Evolutionary conservation across 2,329 filamentous ascomycete genomes (phyloP), one percentile per base, ranked within the genome.

Genomic region (Claviceps monticola): DNA sequence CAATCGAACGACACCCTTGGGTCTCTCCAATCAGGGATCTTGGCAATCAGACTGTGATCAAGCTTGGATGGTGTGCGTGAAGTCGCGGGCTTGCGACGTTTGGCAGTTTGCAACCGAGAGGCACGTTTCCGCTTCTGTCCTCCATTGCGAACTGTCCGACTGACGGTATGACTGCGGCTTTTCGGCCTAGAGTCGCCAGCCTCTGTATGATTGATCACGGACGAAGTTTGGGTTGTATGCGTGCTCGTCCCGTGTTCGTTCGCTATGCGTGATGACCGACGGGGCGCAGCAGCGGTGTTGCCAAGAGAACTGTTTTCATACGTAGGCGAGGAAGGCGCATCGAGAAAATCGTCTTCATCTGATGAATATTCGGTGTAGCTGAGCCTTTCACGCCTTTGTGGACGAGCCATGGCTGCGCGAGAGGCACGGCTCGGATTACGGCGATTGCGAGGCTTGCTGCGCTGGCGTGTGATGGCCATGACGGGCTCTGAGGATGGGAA

Each of bases 1-100:
- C 88, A 74, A 46, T 82, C 75, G 58, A 88, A 86, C 1, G 84
- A 81, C 21, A 88, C 63, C 36, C 63, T 62, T 2, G 66, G 72
- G 21, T 71, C 74, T 53, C 73, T 70, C 79, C 78, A 86, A 41
- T 74, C 67, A 14, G 77, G 77, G 47, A 79, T 74, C 59, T 53
- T 21, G 2, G 54, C 57, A 13, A 55, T 45, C 29, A 52, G 46
- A 16, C 50, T 44, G 3, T 54, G 42, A n/a, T 54, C 48, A 41
- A 50, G 41, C n/a, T 38, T 38, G 3, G 29, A 21, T 13, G 19
- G 34, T 19, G 16, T 6, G 9, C 9, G 16, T 19, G 44, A 11
- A 11, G 49, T 11, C 11, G 45, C 23, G n/a, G 53, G 13, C 43
- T 52, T 56, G 19, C 51, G 56, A 36, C 51, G 54, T 37, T 59